phyloP scores from a whole-genome alignment of 306 rosid genomes.

The Hippophae rhamnoides region DNA sequence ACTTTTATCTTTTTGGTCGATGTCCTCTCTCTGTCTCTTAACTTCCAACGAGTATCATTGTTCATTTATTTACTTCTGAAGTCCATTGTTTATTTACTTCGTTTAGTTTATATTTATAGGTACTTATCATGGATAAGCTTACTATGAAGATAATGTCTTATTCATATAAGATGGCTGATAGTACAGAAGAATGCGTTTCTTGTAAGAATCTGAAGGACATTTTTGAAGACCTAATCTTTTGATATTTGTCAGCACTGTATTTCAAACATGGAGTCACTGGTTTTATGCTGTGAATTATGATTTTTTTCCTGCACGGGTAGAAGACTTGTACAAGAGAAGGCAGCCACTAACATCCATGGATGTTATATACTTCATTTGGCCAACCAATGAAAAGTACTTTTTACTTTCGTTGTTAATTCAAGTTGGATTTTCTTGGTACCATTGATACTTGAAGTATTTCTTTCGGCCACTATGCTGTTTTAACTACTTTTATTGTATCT shows the following conservation, averaged over 20 bases:
- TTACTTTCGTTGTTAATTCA: conserved; percentile 2
- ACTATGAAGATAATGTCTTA: conserved; percentile 93
- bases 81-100: conserved; percentile 13
- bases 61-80: neutral
- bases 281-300: conserved; percentile 7
- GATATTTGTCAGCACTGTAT: neutral
- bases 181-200: conserved; percentile 91
- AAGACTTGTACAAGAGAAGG: conserved; percentile 88
- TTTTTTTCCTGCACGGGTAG: conserved; percentile 64
- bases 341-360: conserved; percentile 93
- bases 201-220: conserved; percentile 45
- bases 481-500: no score
- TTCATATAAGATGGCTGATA: conserved; percentile 96
- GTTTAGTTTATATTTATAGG: conserved; percentile 42
- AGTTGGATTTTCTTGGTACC: conserved; percentile 1
- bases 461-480: neutral
- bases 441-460: neutral
- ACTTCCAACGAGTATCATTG: neutral
- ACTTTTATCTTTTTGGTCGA: neutral
- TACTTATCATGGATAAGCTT: conserved; percentile 90
- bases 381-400: conserved; percentile 49
- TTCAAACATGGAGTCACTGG: conserved; percentile 1
- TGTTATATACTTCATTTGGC: conserved; percentile 93
- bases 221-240: neutral
- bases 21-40: conserved; percentile 6